Base-by-base conservation (phyloP, 2,329 filamentous ascomycete genomes). In the Aureobasidium lini region DNA sequence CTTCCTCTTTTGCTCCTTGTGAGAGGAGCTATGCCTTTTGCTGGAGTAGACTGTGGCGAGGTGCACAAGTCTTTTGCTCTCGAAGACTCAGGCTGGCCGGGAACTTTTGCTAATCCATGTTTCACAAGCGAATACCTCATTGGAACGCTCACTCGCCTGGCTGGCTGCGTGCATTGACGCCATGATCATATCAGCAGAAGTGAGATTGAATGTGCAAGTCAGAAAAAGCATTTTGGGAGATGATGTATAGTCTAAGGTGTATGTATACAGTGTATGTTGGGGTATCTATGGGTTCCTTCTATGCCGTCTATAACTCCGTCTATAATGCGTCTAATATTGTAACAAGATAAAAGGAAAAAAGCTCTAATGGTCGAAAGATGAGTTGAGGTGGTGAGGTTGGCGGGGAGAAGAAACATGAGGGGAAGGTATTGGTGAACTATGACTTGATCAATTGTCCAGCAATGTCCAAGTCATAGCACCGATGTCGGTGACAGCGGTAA, bases 381-480 rank as follows among this genome's bases (percentile, higher is more conserved):
- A 16, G 36, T 52, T 39, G 13, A 49, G 7, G 18, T 39, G 10
- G 44, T 28, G 32, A 48, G 18, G n/a, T 3, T 40, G 16, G 23
- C 4, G 23, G 23, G 13, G 23, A 9, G 15, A 23, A 15, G 43
- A 48, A 40, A 15, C 18, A 23, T 31, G 34, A 18, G 32, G 15
- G 40, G 34, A 40, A 23, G 5, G 18, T 8, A 8, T 32, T 15
- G 13, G 42, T 11, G 11, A 23, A 23, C 4, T 36, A 37, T 46
- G 54, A 40, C 18, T 13, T 39, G 34, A 48, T 57, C 18, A 57
- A 34, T 43, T 48, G 54, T 57, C 54, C 54, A 47, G 54, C 54
- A 57, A 34, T 11, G 18, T 48, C 42, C 42, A 57, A 15, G 43
- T 48, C 42, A 48, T 40, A 15, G 43, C 54, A 16, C 43, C 54